phyloP scores from a whole-genome alignment of 208 protist genomes.

The Balamuthia mandrillaris region DNA sequence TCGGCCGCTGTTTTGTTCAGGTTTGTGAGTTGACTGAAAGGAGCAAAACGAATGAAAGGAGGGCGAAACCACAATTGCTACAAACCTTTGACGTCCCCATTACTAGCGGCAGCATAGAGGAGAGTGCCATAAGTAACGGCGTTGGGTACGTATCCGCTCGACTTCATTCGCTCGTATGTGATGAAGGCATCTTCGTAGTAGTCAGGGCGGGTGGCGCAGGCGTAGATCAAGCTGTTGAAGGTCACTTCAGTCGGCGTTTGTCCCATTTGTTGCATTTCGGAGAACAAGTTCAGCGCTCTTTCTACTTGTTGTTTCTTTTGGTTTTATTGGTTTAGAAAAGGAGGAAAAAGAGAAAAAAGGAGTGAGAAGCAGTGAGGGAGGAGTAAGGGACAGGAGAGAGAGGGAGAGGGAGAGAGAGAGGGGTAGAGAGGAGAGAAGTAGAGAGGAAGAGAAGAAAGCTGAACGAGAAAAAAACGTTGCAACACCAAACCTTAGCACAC shows the following conservation, averaged over 20 bases:
- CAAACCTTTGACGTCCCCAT: neutral
- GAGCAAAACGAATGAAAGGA: neutral
- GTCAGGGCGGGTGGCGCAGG: neutral
- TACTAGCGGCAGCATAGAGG: neutral
- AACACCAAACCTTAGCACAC: neutral
- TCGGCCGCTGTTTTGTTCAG: neutral
- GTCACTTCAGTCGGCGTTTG: neutral
- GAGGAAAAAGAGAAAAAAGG: no score
- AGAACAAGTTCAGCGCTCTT: neutral
- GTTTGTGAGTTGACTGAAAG: neutral
- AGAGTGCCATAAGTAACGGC: neutral
- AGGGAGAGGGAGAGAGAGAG: neutral
- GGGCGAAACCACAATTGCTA: neutral
- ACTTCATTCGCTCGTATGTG: constrained; percentile 7
- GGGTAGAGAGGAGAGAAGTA: neutral
- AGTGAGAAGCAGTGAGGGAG: no score
- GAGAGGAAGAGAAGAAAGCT: neutral
- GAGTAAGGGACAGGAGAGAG: no score
- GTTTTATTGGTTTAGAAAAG: no score
- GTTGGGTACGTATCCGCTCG: neutral
- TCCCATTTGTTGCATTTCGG: neutral
- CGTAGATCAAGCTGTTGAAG: neutral
- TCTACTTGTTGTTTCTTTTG: constrained; percentile 8
- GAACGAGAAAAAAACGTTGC: neutral
- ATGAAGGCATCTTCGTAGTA: constrained; percentile 4